Evolutionary conservation across 2,329 filamentous ascomycete species (phyloP).

Genomic region (Cladophialophora psammophila): DNA sequence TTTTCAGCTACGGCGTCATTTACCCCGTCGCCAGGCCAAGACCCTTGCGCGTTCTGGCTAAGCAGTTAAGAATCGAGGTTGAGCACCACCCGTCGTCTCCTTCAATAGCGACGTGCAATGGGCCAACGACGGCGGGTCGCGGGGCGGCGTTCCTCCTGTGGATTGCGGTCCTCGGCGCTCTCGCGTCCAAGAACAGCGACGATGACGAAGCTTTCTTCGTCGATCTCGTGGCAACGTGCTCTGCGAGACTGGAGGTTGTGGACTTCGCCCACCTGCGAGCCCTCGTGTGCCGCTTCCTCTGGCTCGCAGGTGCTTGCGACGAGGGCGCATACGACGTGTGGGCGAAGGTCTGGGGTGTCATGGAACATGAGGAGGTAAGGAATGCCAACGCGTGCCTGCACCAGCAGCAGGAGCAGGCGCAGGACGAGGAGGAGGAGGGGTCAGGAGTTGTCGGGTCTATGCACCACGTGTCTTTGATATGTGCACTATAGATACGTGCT

Average conservation of each 20-base stretch:
- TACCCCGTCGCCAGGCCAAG: slow-evolving; percentile 16
- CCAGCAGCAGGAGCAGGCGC: background rate
- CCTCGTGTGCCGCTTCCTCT: slow-evolving; percentile 21
- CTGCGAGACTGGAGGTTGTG: background rate
- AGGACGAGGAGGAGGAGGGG: no score
- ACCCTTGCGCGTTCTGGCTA: slow-evolving; percentile 6
- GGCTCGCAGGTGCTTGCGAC: slow-evolving; percentile 18
- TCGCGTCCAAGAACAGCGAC: slow-evolving; percentile 5
- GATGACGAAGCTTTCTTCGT: slow-evolving; percentile 21
- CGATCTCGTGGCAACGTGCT: background rate
- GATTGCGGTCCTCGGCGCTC: slow-evolving; percentile 16
- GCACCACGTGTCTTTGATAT: background rate
- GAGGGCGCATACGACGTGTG: slow-evolving; percentile 13
- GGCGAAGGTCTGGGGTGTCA: background rate
- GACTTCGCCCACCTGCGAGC: slow-evolving; percentile 12
- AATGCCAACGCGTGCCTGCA: background rate
- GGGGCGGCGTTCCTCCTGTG: slow-evolving; percentile 13
- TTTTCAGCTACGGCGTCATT: slow-evolving; percentile 26
- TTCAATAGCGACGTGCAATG: background rate
- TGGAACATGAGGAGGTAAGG: no score
- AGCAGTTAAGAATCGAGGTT: background rate
- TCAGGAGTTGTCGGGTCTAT: background rate
- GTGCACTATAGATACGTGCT: background rate
- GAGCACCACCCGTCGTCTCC: background rate
- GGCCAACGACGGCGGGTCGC: background rate